phyloP scores from a whole-genome alignment of 2,329 filamentous ascomycete genomes.

The Cladosporium austrohemisphaericum region DNA sequence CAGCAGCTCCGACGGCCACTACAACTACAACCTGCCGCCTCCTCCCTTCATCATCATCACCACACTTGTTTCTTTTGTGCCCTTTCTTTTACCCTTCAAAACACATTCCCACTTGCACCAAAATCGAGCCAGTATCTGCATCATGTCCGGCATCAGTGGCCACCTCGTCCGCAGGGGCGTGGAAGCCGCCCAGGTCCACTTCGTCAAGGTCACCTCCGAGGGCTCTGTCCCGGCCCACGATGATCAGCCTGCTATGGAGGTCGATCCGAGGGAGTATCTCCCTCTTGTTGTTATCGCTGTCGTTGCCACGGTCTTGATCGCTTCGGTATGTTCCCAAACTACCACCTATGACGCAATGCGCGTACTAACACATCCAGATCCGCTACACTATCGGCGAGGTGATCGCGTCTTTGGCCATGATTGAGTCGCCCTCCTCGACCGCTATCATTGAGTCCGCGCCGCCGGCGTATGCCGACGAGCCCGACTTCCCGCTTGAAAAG shows the following conservation, averaged over 20 bases:
- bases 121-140: too few species aligned
- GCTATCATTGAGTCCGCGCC: conserved; percentile 43
- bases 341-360: neutral
- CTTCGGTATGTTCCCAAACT: conserved; percentile 34
- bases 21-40: too few species aligned
- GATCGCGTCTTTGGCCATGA: conserved; percentile 59
- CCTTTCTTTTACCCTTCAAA: too few species aligned
- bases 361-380: conserved; percentile 24
- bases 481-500: conserved; percentile 45
- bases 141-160: conserved; percentile 41
- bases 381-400: conserved; percentile 59
- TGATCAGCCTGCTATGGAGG: conserved; percentile 21
- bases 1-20: too few species aligned
- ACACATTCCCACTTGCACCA: too few species aligned
- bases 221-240: conserved; percentile 15
- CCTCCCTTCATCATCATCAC: too few species aligned
- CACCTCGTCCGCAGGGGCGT: conserved; percentile 34
- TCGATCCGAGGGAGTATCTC: conserved; percentile 27
- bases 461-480: conserved; percentile 48
- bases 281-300: conserved; percentile 35
- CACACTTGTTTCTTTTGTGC: too few species aligned
- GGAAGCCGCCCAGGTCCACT: conserved; percentile 28
- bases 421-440: conserved; percentile 57
- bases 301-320: conserved; percentile 40
- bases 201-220: conserved; percentile 22